Percentiles rank a stretch among this genome's conserved stretches.
These are phyloP conservation scores for Thielaviopsis populi DNA, from an alignment of 2,329 filamentous ascomycete species.

Conservation along the genomic window DNA sequence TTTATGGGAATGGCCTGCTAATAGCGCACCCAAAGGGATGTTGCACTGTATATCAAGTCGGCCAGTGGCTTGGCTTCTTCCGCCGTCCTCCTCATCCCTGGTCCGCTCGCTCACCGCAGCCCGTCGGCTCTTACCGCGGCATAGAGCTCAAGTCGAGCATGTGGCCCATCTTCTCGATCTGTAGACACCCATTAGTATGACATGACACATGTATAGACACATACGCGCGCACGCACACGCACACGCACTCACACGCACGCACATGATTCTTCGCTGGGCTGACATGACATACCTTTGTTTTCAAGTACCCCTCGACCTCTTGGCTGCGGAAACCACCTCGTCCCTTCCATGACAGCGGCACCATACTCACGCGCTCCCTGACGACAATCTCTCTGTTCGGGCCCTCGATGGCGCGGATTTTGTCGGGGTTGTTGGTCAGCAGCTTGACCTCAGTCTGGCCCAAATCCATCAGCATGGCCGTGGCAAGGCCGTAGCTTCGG, in stretches of 20 bases:
- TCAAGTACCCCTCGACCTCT: constrained; percentile 86
- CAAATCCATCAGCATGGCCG: constrained; percentile 80
- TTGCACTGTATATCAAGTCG: neutral
- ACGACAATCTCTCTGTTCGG: constrained; percentile 78
- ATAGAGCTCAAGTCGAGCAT: constrained; percentile 44
- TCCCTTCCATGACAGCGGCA: constrained; percentile 84
- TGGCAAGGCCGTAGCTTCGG: constrained; percentile 87
- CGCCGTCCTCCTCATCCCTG: neutral
- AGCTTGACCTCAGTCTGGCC: constrained; percentile 65
- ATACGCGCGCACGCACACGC: too few species aligned
- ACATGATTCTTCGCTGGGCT: too few species aligned
- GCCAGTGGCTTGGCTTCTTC: neutral
- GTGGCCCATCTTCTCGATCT: constrained; percentile 84
- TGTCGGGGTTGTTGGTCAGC: constrained; percentile 94
- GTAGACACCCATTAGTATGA: constrained; percentile 9
- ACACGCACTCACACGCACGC: too few species aligned
- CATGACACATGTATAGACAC: neutral
- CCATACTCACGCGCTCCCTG: constrained; percentile 83
- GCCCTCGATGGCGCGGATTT: constrained; percentile 86
- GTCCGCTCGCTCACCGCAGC: too few species aligned
- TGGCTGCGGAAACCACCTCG: constrained; percentile 68
- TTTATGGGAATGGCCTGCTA: neutral
- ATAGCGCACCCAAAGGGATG: neutral
- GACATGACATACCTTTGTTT: constrained; percentile 72
- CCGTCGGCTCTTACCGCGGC: neutral